phyloP scores from a whole-genome alignment of 2,329 filamentous ascomycete genomes.

The Onygenales sp. region DNA sequence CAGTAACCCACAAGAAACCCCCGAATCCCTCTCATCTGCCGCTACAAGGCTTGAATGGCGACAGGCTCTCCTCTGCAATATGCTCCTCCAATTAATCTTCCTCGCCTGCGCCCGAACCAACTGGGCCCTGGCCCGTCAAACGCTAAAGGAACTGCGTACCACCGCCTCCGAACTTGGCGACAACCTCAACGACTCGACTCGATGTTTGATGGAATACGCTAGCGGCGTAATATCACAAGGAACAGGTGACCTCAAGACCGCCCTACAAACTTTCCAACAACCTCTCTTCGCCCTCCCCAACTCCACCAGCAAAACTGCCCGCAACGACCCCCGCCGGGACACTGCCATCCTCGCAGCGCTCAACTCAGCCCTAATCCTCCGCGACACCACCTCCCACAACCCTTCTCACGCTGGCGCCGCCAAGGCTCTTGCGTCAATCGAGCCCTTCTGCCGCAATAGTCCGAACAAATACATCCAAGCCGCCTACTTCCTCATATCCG shows the following conservation, averaged over 20 bases:
- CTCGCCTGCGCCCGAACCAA: constrained; percentile 61
- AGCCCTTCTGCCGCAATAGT: constrained; percentile 58
- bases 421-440: constrained; percentile 55
- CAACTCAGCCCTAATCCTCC: constrained; percentile 64
- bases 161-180: constrained; percentile 37
- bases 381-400: constrained; percentile 49
- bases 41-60: constrained; percentile 56
- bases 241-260: constrained; percentile 60
- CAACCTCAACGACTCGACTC: constrained; percentile 32
- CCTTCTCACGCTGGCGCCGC: constrained; percentile 51
- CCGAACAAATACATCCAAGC: constrained; percentile 66
- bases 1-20: constrained; percentile 29
- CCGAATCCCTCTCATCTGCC: constrained; percentile 49
- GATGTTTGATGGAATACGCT: constrained; percentile 59
- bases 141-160: constrained; percentile 45
- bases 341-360: constrained; percentile 54
- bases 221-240: constrained; percentile 68
- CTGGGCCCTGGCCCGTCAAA: constrained; percentile 55
- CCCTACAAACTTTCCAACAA: constrained; percentile 57
- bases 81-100: constrained; percentile 62
- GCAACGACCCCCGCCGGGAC: constrained; percentile 49
- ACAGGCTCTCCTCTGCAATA: constrained; percentile 55
- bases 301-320: constrained; percentile 28
- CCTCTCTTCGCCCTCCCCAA: constrained; percentile 46
- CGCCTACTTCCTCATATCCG: constrained; percentile 66